A percentile compares a stretch with the other conserved stretches of the same genome.
Evolutionary conservation across 2,329 filamentous ascomycete genomes (phyloP).

Genomic region (Trichoderma oligosporum): DNA sequence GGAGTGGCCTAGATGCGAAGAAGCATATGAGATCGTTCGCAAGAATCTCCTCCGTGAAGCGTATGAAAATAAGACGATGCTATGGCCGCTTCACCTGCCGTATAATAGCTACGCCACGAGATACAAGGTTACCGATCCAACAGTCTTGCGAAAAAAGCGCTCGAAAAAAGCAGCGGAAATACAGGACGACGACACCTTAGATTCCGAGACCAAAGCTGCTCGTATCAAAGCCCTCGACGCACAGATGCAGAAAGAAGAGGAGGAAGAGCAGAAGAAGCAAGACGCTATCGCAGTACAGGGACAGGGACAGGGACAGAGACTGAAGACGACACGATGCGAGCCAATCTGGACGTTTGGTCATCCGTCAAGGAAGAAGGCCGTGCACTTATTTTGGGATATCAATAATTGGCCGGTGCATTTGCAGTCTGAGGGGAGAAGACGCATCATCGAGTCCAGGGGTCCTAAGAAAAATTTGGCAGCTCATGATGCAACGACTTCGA

Average conservation of each 20-base stretch:
- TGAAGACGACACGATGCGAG: slow-evolving; percentile 27
- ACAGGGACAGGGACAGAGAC: slow-evolving; percentile 7
- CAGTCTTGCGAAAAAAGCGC: not conserved
- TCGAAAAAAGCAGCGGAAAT: not conserved
- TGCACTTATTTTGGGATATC: slow-evolving; percentile 41
- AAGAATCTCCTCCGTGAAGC: slow-evolving; percentile 43
- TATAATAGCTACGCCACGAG: slow-evolving; percentile 5
- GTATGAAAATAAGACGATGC: slow-evolving; percentile 40
- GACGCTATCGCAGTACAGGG: not conserved
- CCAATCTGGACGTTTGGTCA: slow-evolving; percentile 33
- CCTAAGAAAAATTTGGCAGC: not conserved
- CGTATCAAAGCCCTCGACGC: not conserved
- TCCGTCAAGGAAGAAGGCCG: slow-evolving; percentile 22
- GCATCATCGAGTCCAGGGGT: slow-evolving; percentile 26
- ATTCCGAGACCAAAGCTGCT: not conserved
- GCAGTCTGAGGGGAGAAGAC: slow-evolving; percentile 33
- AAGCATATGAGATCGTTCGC: slow-evolving; percentile 30
- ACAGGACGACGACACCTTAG: not conserved
- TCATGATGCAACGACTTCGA: not conserved
- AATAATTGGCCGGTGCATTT: slow-evolving; percentile 47
- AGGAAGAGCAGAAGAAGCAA: slow-evolving; percentile 16
- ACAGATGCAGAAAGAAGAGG: not conserved
- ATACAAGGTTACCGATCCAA: slow-evolving; percentile 5
- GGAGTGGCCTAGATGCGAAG: not conserved
- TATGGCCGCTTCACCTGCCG: slow-evolving; percentile 37